Percentiles rank a stretch among this genome's conserved stretches.
Evolutionary conservation across 176 grass and related monocot species (phyloP).

Genomic region (Cenchrus fungigraminus): DNA sequence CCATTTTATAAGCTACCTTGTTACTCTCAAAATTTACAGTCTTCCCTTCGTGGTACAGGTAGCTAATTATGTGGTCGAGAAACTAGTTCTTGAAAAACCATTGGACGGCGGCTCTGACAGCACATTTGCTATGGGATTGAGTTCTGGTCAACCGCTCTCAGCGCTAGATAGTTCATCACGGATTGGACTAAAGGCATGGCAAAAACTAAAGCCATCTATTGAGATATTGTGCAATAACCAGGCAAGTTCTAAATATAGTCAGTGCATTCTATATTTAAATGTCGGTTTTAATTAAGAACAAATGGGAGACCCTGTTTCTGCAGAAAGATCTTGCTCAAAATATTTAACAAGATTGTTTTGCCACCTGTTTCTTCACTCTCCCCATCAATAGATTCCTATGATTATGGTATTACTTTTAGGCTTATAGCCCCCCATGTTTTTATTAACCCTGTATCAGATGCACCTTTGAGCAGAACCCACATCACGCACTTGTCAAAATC

Average conservation of each 20-base stretch:
- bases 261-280: constrained; percentile 8
- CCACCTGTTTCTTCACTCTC: not conserved
- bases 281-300: not conserved
- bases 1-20: constrained; percentile 1
- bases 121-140: constrained; percentile 64
- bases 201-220: constrained; percentile 70
- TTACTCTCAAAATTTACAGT: constrained; percentile 4
- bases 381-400: not conserved
- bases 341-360: not conserved
- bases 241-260: constrained; percentile 48
- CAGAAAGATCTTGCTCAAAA: not conserved
- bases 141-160: constrained; percentile 58
- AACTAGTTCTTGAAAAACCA: constrained; percentile 78
- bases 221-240: constrained; percentile 97
- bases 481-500: not conserved
- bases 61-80: constrained; percentile 92
- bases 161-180: constrained; percentile 68
- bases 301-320: constrained; percentile 19
- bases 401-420: not conserved
- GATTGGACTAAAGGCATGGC: constrained; percentile 71
- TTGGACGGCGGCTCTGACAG: constrained; percentile 72
- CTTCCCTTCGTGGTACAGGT: constrained; percentile 57
- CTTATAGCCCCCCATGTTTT: not conserved
- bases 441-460: not conserved
- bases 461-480: not conserved